Base-by-base conservation (phyloP, 768 basidiomycete species). In the Dacryopinax spathularia region DNA sequence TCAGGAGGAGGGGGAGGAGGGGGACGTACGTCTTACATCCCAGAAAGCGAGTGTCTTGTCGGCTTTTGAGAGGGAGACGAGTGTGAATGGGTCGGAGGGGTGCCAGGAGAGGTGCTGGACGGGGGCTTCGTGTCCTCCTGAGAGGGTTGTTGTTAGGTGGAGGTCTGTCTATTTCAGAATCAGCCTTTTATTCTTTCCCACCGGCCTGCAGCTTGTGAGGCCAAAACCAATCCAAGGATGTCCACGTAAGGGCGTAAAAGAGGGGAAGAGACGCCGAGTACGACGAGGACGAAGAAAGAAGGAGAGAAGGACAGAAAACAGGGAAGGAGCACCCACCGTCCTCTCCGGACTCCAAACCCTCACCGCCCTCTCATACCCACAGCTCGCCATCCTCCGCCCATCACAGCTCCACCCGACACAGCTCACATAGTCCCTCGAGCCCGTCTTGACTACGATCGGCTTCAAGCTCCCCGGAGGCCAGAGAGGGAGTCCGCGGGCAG, bases 81-180 rank as follows among this genome's bases (percentile, higher is more conserved):
- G 88, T 16, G 89, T 74, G 36, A 90, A 89, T 2, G 89, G 87
- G 67, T 91, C 88, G 1, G 85, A 87, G 1, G 89, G 89, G 71
- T 89, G 89, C 88, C 89, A 91, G 7, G 87, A 83, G 39, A 90
- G 75, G 65, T 89, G 84, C 68, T 91, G 89, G n/a, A 87, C 85
- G 44, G 89, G 88, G 62, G 88, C 87, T 1, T 80, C 78, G 66
- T 90, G 89, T 6, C 82, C 88, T 22, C 88, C 87, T 0, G 84
- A 80, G 64, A 82, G 88, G 16, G 80, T 75, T 1, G 80, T 75
- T 16, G 88, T 85, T 16, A 84, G 79, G 67, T 88, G 80, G 25
- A 80, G 73, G 44, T 91, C 88, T 78, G 89, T 83, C 88, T 90
- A 67, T 13, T 13, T 22, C 22, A 25, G 65, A n/a, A 25, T 37